Evolutionary conservation across 2,329 filamentous ascomycete genomes (phyloP).

Genomic region (Verticillium nonalfalfae): DNA sequence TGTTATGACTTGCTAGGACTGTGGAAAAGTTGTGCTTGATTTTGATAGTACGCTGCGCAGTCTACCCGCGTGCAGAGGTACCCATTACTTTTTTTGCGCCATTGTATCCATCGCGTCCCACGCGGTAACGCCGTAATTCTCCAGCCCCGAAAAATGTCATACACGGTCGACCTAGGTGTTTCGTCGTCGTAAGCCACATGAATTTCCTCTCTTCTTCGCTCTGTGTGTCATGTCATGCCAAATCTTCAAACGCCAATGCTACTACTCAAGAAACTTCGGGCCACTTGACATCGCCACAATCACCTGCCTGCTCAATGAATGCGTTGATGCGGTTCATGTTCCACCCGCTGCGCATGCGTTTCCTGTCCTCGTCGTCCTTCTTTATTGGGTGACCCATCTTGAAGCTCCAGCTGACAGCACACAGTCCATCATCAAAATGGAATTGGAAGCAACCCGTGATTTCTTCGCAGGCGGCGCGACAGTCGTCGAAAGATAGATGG

Average conservation of each 20-base stretch:
- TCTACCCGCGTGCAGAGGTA: neutral
- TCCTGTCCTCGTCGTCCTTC: conserved; percentile 17
- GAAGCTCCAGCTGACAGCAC: conserved; percentile 26
- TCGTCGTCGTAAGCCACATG: neutral
- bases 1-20: neutral
- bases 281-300: conserved; percentile 26
- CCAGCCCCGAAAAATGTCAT: neutral
- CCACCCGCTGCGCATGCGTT: conserved; percentile 33
- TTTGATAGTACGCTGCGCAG: neutral
- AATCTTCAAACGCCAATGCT: neutral
- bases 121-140: neutral
- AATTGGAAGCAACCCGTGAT: conserved; percentile 32
- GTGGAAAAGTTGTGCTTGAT: neutral
- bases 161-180: neutral
- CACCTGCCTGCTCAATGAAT: conserved; percentile 29
- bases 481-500: conserved; percentile 33
- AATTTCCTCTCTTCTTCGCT: neutral
- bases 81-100: neutral
- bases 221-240: neutral
- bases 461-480: conserved; percentile 35
- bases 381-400: conserved; percentile 30
- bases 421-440: conserved; percentile 30
- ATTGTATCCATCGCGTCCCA: neutral
- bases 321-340: conserved; percentile 28
- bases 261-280: conserved; percentile 12